These are phyloP conservation scores for Cyphellophora attinorum DNA, from an alignment of 2,329 filamentous ascomycete species.

Conservation along the genomic window DNA sequence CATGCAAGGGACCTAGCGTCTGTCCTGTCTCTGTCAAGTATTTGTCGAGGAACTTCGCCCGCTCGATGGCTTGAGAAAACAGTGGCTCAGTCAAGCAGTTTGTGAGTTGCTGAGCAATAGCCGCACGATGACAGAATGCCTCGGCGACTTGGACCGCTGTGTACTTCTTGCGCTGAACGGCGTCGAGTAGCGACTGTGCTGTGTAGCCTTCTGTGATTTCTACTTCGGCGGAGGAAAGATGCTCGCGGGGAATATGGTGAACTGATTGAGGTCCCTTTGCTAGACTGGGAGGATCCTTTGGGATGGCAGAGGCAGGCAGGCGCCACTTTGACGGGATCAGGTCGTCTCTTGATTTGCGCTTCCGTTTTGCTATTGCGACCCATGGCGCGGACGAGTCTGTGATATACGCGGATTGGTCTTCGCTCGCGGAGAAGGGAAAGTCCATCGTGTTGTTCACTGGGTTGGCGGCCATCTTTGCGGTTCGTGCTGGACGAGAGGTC, in stretches of 20 bases:
- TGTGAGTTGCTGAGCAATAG: slow-evolving; percentile 22
- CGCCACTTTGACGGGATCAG: slow-evolving; percentile 31
- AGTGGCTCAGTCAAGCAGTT: slow-evolving; percentile 30
- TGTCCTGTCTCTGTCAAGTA: slow-evolving; percentile 22
- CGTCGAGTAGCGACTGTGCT: slow-evolving; percentile 26
- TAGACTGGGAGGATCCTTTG: slow-evolving; percentile 13
- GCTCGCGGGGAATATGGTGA: slow-evolving; percentile 41
- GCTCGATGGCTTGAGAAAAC: slow-evolving; percentile 25
- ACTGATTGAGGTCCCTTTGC: slow-evolving; percentile 23
- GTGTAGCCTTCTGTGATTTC: slow-evolving; percentile 47
- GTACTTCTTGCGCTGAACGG: slow-evolving; percentile 25
- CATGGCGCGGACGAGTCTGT: slow-evolving; percentile 9
- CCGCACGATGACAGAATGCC: slow-evolving; percentile 44
- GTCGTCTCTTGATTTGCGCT: slow-evolving; percentile 28
- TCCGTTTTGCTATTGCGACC: slow-evolving; percentile 25
- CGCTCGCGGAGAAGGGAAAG: too few relatives aligned
- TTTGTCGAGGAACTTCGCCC: slow-evolving; percentile 28
- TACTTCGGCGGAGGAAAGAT: slow-evolving; percentile 44
- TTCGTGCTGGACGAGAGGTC: too few relatives aligned
- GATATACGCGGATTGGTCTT: too few relatives aligned
- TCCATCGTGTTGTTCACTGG: too few relatives aligned
- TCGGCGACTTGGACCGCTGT: slow-evolving; percentile 36
- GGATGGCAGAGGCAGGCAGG: slow-evolving; percentile 20
- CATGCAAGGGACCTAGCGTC: slow-evolving; percentile 28
- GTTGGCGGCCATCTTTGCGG: too few relatives aligned